Base-by-base conservation (phyloP, 139 green algal species). In the Gonium pectorale region DNA sequence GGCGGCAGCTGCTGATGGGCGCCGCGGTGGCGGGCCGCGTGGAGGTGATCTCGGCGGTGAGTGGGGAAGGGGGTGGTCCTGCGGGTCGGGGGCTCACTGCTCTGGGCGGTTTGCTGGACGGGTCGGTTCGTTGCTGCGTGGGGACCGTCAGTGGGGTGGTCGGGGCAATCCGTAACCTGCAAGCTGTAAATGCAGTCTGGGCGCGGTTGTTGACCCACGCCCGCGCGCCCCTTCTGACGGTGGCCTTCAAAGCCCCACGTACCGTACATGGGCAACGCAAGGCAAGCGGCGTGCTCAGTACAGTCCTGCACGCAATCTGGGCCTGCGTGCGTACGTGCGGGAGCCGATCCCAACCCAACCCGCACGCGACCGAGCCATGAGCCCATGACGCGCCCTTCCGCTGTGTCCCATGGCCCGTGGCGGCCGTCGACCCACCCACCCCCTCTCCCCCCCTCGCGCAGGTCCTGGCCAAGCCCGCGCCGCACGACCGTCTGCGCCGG, bases 1-100 rank as follows among this genome's bases (percentile, higher is more conserved):
- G 75, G 59, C 38, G 75, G 59, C 75, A 82, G 75, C 75, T 82
- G 75, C 75, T 82, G 60, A 27, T 44, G 59, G 75, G 75, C 26
- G 75, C 75, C n/a, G 75, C 75, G 27, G 40, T 59, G 59, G 40
- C 52, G 2, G 75, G 75, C 7, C 56, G 59, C 5, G 13, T 71
- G 19, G 75, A 82, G 29, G 75, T 82, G 19, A 38, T 82, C 15
- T 46, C n/a, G 13, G 17, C 46, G 70, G 70, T 79, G n/a, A 64
- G 70, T 4, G 62, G 9, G 62, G 27, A 64, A 9, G 19, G 56
- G 15, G 56, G 56, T 35, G n/a, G n/a, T n/a, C n/a, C n/a, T n/a
- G n/a, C n/a, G n/a, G n/a, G n/a, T n/a, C n/a, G n/a, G n/a, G n/a
- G n/a, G n/a, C n/a, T n/a, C n/a, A n/a, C n/a, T n/a, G n/a, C n/a